A percentile compares a stretch with the other conserved stretches of the same genome.
These are phyloP conservation scores for Polyporus tsugae DNA, from an alignment of 1,284 basidiomycete genomes.

Conservation along the genomic window DNA sequence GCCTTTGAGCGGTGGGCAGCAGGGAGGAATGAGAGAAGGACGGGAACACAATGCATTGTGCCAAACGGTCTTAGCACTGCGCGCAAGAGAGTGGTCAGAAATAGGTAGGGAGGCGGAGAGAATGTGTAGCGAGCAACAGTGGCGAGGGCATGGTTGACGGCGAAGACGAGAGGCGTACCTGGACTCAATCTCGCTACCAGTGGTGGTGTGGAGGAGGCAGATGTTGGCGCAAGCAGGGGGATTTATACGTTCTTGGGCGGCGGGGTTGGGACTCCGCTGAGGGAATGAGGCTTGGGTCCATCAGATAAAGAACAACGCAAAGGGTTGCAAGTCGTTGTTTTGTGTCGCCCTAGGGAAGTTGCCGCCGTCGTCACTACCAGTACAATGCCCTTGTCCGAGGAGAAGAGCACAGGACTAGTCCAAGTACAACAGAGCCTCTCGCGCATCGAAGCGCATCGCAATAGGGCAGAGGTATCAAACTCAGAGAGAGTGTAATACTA, in stretches of 20 bases:
- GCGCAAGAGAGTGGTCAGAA: background rate
- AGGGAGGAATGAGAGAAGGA: background rate
- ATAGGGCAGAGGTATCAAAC: background rate
- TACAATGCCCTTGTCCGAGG: background rate
- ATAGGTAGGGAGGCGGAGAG: slow-evolving; percentile 1
- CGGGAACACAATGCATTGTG: background rate
- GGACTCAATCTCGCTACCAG: slow-evolving; percentile 5
- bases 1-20: slow-evolving; percentile 5
- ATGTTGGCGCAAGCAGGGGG: background rate
- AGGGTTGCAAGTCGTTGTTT: background rate
- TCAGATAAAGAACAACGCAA: slow-evolving; percentile 28
- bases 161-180: slow-evolving; percentile 14
- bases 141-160: background rate
- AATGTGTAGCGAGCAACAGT: background rate
- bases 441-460: background rate
- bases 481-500: background rate
- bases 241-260: slow-evolving; percentile 12
- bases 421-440: background rate
- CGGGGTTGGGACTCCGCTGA: slow-evolving; percentile 27
- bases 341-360: background rate
- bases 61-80: background rate
- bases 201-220: slow-evolving; percentile 17
- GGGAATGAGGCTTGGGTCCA: slow-evolving; percentile 12
- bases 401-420: background rate
- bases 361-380: slow-evolving; percentile 2